Percentiles rank a stretch among this genome's conserved stretches.
Conservation (phyloP, 2,329 filamentous ascomycete genomes). For the Ascochyta clinopodiicola region DNA sequence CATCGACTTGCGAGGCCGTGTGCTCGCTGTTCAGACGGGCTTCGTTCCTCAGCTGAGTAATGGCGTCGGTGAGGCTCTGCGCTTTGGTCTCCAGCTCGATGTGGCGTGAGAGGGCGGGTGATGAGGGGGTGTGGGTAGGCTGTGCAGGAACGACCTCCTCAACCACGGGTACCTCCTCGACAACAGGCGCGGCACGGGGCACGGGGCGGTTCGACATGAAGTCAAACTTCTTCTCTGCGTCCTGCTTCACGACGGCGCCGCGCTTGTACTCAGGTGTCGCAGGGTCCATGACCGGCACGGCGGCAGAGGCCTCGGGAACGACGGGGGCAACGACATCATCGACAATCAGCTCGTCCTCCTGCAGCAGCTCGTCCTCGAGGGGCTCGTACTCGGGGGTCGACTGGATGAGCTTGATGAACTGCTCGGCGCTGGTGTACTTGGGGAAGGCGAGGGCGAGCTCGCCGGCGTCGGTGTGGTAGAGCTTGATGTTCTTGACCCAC, state of each 20-base stretch:
- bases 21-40: constrained; percentile 18
- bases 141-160: constrained; percentile 28
- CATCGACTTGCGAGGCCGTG: constrained; percentile 13
- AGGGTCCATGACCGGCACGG: constrained; percentile 35
- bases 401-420: constrained; percentile 34
- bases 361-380: constrained; percentile 1
- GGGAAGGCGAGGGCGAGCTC: constrained; percentile 34
- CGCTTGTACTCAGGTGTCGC: constrained; percentile 34
- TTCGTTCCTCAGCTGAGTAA: constrained; percentile 23
- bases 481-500: constrained; percentile 40
- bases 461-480: constrained; percentile 27
- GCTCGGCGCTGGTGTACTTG: constrained; percentile 22
- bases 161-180: constrained; percentile 35
- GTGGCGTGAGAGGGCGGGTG: constrained; percentile 9
- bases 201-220: constrained; percentile 47
- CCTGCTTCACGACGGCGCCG: constrained; percentile 37
- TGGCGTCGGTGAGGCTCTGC: constrained; percentile 19
- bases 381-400: constrained; percentile 27
- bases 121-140: constrained; percentile 7
- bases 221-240: constrained; percentile 42
- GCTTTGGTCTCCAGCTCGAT: constrained; percentile 25
- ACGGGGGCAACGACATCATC: constrained; percentile 28
- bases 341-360: constrained; percentile 27
- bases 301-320: constrained; percentile 13
- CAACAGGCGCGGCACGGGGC: constrained; percentile 33